Conservation (phyloP, 116 monocot species). For the Phalaenopsis hybrid region DNA sequence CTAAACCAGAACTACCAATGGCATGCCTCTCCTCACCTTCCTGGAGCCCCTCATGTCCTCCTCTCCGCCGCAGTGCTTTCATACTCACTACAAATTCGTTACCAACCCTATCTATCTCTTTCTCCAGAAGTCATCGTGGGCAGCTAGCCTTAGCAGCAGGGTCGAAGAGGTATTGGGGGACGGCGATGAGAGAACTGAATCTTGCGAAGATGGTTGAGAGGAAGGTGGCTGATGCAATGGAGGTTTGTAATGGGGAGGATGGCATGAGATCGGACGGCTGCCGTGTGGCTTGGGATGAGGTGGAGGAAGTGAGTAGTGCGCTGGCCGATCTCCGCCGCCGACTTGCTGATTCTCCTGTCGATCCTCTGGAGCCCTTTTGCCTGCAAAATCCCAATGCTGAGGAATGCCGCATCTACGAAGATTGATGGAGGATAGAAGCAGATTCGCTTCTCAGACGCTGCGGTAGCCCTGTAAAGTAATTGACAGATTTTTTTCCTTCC, state of each 20-base stretch:
- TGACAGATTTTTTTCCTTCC: too few species aligned
- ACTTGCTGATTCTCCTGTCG: conserved; percentile 23
- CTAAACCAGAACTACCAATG: neutral
- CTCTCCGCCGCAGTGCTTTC: too few species aligned
- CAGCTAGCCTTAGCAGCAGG: conserved; percentile 2
- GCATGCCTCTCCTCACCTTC: neutral
- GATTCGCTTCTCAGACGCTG: too few species aligned
- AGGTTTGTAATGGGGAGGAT: conserved; percentile 47
- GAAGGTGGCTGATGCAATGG: conserved; percentile 75
- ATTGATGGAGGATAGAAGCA: conserved; percentile 7
- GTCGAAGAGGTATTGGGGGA: conserved; percentile 59
- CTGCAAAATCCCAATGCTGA: conserved; percentile 41
- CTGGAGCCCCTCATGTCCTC: neutral
- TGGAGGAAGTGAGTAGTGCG: conserved; percentile 85
- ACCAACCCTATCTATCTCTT: neutral
- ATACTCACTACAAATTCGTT: neutral
- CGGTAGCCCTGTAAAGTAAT: too few species aligned
- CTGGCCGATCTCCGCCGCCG: conserved; percentile 57
- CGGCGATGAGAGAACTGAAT: conserved; percentile 52
- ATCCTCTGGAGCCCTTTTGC: conserved; percentile 76
- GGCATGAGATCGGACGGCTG: conserved; percentile 34
- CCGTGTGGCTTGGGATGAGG: conserved; percentile 91
- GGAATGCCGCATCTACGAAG: conserved; percentile 51
- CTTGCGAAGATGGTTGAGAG: conserved; percentile 68
- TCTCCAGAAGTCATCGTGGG: neutral